Percentiles rank a stretch among this genome's conserved stretches.
Evolutionary conservation across 2,329 filamentous ascomycete species (phyloP).

Genomic region (Didymella exigua): DNA sequence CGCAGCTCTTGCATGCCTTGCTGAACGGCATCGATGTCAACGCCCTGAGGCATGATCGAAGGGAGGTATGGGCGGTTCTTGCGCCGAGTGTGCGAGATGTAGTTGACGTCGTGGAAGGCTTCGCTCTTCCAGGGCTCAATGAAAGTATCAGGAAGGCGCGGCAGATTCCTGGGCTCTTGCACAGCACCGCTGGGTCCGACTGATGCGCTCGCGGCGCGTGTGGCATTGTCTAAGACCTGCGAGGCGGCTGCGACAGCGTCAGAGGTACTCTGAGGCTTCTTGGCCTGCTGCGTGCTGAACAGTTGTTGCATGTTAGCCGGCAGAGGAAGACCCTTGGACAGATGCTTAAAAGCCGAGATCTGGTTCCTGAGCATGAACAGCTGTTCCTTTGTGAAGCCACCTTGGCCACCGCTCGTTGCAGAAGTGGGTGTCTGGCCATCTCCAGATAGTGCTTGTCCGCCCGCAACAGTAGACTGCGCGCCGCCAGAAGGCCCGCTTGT

Average conservation of each 20-base stretch:
- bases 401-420: conserved; percentile 27
- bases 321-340: conserved; percentile 85
- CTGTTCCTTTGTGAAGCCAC: conserved; percentile 66
- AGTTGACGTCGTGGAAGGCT: conserved; percentile 68
- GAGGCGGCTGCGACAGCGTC: conserved; percentile 51
- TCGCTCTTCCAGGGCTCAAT: conserved; percentile 44
- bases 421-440: conserved; percentile 49
- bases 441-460: conserved; percentile 38
- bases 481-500: conserved; percentile 32
- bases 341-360: conserved; percentile 87
- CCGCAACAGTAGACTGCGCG: conserved; percentile 32
- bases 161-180: conserved; percentile 34
- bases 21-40: conserved; percentile 73
- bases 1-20: conserved; percentile 61
- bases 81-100: conserved; percentile 77
- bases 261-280: conserved; percentile 52
- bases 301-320: conserved; percentile 79
- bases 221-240: conserved; percentile 60
- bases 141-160: conserved; percentile 62
- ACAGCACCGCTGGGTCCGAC: conserved; percentile 50
- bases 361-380: conserved; percentile 79
- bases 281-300: conserved; percentile 76
- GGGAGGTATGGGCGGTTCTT: conserved; percentile 81
- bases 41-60: conserved; percentile 83
- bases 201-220: conserved; percentile 49